Evolutionary conservation across 495 filamentous ascomycete genomes (phyloP).

Genomic region (Penicillium herquei): DNA sequence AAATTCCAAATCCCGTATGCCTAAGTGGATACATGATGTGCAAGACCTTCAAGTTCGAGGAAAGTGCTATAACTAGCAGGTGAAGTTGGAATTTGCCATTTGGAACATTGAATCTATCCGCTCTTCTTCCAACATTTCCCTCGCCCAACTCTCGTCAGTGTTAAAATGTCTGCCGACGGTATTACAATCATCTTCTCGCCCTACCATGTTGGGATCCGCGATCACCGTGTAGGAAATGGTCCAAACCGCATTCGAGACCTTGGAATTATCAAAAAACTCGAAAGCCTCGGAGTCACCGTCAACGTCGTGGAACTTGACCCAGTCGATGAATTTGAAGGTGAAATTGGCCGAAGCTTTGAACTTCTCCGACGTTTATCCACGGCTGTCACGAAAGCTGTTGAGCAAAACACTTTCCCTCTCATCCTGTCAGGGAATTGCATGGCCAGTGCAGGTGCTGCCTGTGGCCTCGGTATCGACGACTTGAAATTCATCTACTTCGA

Average conservation of each 20-base stretch:
- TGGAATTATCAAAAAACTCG: slow-evolving; percentile 12
- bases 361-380: slow-evolving; percentile 20
- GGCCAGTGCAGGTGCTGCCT: slow-evolving; percentile 21
- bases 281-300: slow-evolving; percentile 10
- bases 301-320: slow-evolving; percentile 12
- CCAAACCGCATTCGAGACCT: slow-evolving; percentile 19
- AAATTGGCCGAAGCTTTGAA: slow-evolving; percentile 28
- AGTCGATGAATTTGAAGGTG: slow-evolving; percentile 25
- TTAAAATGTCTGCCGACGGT: background rate
- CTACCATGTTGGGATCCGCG: slow-evolving; percentile 26
- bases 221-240: slow-evolving; percentile 29
- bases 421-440: slow-evolving; percentile 28
- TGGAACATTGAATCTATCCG: too few species aligned
- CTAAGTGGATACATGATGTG: too few species aligned
- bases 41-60: too few species aligned
- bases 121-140: too few species aligned
- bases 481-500: slow-evolving; percentile 25
- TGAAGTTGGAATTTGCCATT: too few species aligned
- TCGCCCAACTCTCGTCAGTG: too few species aligned
- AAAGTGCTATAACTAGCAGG: too few species aligned
- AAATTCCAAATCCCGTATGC: too few species aligned
- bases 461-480: slow-evolving; percentile 17
- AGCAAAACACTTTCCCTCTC: slow-evolving; percentile 15
- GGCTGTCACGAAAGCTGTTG: slow-evolving; percentile 16
- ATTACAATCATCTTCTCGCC: slow-evolving; percentile 28